These are phyloP conservation scores for Corynascus novoguineensis DNA, from an alignment of 495 filamentous ascomycete genomes.

Conservation along the genomic window DNA sequence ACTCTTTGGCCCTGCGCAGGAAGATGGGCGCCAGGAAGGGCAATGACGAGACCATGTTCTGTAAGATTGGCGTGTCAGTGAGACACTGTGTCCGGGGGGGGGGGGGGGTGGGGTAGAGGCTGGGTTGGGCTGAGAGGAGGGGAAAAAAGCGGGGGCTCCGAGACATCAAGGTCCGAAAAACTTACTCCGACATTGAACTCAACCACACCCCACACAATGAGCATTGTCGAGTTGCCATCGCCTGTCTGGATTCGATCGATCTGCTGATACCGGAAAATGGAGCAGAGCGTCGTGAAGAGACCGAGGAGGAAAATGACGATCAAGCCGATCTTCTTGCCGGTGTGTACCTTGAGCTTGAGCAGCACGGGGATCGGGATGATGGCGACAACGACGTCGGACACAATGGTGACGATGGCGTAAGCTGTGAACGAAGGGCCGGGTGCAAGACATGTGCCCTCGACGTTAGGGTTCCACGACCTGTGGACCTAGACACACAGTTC, in stretches of 20 bases:
- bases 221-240: conserved; percentile 54
- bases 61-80: neutral
- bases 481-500: conserved; percentile 30
- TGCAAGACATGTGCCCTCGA: conserved; percentile 44
- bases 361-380: conserved; percentile 52
- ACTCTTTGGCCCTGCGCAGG: conserved; percentile 32
- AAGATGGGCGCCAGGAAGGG: conserved; percentile 46
- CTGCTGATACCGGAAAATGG: conserved; percentile 49
- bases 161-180: neutral
- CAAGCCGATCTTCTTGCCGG: conserved; percentile 48
- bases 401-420: conserved; percentile 48
- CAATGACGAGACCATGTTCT: conserved; percentile 46
- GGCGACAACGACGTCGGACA: conserved; percentile 50
- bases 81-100: neutral
- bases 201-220: conserved; percentile 54
- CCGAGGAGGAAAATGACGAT: conserved; percentile 53
- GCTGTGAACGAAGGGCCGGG: conserved; percentile 49
- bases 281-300: conserved; percentile 55
- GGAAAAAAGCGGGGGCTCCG: neutral
- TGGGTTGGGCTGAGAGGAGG: no score
- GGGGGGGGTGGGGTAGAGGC: no score
- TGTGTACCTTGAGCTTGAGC: conserved; percentile 45
- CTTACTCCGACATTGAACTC: conserved; percentile 51
- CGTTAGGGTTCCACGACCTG: conserved; percentile 43
- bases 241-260: conserved; percentile 47